phyloP scores from a whole-genome alignment of 78 protist species.

The Neovahlkampfia damariscottae region DNA sequence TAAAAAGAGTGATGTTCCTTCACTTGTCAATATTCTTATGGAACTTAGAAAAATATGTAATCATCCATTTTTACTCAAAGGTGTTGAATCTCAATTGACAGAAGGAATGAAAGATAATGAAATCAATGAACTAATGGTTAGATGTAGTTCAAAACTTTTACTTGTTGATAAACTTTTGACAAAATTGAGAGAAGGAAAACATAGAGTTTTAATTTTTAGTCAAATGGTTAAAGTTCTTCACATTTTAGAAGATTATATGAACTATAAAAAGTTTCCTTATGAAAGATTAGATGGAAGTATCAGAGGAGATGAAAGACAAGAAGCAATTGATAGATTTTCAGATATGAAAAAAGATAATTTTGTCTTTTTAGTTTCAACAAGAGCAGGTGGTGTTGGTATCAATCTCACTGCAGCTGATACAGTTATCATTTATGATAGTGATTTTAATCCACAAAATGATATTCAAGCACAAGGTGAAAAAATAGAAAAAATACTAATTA shows the following conservation, averaged over 20 bases:
- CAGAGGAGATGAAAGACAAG: slow-evolving; percentile 68
- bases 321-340: slow-evolving; percentile 72
- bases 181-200: slow-evolving; percentile 46
- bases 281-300: slow-evolving; percentile 78
- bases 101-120: background rate
- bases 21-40: slow-evolving; percentile 76
- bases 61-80: slow-evolving; percentile 55
- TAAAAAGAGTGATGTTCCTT: slow-evolving; percentile 40
- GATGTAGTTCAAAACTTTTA: slow-evolving; percentile 76
- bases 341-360: slow-evolving; percentile 28
- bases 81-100: background rate
- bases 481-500: background rate
- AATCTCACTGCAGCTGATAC: slow-evolving; percentile 91
- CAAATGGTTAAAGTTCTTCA: slow-evolving; percentile 83
- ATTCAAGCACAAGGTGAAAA: slow-evolving; percentile 74
- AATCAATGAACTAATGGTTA: slow-evolving; percentile 10
- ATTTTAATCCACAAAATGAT: slow-evolving; percentile 97
- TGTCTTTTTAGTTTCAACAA: slow-evolving; percentile 82
- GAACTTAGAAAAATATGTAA: slow-evolving; percentile 90
- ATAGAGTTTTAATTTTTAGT: slow-evolving; percentile 86
- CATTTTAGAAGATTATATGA: slow-evolving; percentile 71
- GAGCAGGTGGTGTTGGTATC: slow-evolving; percentile 97
- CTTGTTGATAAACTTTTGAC: slow-evolving; percentile 82
- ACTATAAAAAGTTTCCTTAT: slow-evolving; percentile 12
- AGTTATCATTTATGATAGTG: slow-evolving; percentile 87